Conservation (phyloP, 345 rosid species). For the Populus davidiana region DNA sequence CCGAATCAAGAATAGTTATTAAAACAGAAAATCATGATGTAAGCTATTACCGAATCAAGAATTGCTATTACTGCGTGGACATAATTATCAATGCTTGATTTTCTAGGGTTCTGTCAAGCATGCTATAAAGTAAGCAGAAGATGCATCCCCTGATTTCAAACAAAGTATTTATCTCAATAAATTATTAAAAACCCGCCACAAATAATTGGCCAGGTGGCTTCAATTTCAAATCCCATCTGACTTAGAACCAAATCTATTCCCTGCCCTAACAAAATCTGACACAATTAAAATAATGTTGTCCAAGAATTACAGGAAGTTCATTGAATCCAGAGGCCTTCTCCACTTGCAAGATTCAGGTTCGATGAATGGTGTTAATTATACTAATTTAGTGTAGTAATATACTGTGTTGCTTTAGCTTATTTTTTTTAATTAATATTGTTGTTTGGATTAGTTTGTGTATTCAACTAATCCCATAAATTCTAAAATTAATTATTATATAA, state of each 20-base stretch:
- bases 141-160: background rate
- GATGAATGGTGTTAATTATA: background rate
- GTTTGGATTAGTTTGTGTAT: too few species aligned
- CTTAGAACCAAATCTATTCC: background rate
- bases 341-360: background rate
- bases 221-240: background rate
- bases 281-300: background rate
- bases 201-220: background rate
- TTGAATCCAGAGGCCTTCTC: conserved; percentile 3
- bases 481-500: too few species aligned
- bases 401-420: too few species aligned
- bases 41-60: too few species aligned
- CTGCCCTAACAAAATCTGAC: background rate
- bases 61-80: too few species aligned
- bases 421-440: too few species aligned
- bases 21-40: too few species aligned
- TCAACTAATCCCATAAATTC: rapidly evolving
- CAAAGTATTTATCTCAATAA: background rate
- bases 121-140: background rate
- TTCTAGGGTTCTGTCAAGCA: too few species aligned
- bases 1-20: too few species aligned
- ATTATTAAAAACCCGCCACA: background rate
- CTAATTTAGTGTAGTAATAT: background rate
- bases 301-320: background rate
- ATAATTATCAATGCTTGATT: too few species aligned